Conservation (phyloP, 1,284 basidiomycete genomes). For the Volvariella volvacea region DNA sequence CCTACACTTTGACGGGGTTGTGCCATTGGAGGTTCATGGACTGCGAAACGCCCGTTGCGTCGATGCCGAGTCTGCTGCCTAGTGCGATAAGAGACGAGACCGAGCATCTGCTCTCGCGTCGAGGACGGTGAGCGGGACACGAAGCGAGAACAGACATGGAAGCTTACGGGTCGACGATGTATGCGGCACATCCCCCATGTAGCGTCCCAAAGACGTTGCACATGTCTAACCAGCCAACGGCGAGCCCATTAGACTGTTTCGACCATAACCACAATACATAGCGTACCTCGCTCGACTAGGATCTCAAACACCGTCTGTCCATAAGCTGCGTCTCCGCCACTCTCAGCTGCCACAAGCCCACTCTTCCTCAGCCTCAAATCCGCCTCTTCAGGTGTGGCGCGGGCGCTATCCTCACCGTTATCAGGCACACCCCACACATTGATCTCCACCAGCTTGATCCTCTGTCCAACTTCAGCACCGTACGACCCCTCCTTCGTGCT, state of each 20-base stretch:
- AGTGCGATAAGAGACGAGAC: conserved; percentile 36
- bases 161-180: conserved; percentile 36
- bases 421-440: conserved; percentile 22
- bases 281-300: conserved; percentile 29
- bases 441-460: conserved; percentile 27
- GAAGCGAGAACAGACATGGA: not conserved
- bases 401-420: not conserved
- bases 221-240: conserved; percentile 26
- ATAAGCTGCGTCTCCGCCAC: too few species aligned
- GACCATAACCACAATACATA: not conserved
- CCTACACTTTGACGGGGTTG: conserved; percentile 32
- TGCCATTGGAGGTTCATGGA: conserved; percentile 45
- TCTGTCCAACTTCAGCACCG: conserved; percentile 28
- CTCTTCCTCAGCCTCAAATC: conserved; percentile 5
- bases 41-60: conserved; percentile 42
- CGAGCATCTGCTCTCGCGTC: conserved; percentile 31
- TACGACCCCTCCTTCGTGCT: conserved; percentile 28
- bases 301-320: conserved; percentile 33
- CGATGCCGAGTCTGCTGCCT: conserved; percentile 26
- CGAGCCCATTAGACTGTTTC: not conserved
- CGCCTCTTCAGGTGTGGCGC: conserved; percentile 10
- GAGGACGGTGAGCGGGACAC: conserved; percentile 10
- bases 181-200: conserved; percentile 38
- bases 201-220: conserved; percentile 33
- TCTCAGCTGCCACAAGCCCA: too few species aligned